Evolutionary conservation across 345 rosid species (phyloP), one percentile per base, ranked within the genome.

Genomic region (Eucalyptus polyanthemos): DNA sequence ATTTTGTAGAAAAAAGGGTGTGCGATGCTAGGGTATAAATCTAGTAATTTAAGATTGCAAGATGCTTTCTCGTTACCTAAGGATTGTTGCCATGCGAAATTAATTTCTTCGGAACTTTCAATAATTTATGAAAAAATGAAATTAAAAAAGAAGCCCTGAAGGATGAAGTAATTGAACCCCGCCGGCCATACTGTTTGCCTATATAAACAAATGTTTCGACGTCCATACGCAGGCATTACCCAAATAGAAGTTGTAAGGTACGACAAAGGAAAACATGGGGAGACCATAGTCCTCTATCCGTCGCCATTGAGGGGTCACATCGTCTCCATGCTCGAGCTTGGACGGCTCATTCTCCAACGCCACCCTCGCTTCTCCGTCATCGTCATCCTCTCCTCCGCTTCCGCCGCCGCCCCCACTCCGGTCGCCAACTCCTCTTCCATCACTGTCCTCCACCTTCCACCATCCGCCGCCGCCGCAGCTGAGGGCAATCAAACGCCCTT

Each of bases 381-480:
- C 29, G 21, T 87, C 50, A 53, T 42, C 87, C 49, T 90, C 67
- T 37, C 88, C 56, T 50, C 87, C 10, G n/a, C 86, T 3, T 90
- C 91, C 1, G 2, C 54, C 81, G 24, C 58, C 9, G 24, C 88
- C 37, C 62, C 34, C 56, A 53, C 56, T 2, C 24, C 56, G 2
- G 25, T 90, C n/a, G 80, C 88, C 45, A 49, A 89, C 60, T 12
- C 42, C 62, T 90, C 93, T 65, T 72, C 93, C 76, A 89, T 94
- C 87, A 87, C 72, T 51, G 89, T 94, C 87, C 90, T 89, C 90
- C 91, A 87, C 87, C 95, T 91, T 80, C 91, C 92, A 21, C 12
- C 62, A 56, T 56, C 62, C 62, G 3, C 69, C 8, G 16, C 16
- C 8, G 2, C 67, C 3, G 7, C 89, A 40, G 1, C 50, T 4